Evolutionary conservation across 805 yeast genomes (phyloP).

Genomic region (Torulaspora delbrueckii): DNA sequence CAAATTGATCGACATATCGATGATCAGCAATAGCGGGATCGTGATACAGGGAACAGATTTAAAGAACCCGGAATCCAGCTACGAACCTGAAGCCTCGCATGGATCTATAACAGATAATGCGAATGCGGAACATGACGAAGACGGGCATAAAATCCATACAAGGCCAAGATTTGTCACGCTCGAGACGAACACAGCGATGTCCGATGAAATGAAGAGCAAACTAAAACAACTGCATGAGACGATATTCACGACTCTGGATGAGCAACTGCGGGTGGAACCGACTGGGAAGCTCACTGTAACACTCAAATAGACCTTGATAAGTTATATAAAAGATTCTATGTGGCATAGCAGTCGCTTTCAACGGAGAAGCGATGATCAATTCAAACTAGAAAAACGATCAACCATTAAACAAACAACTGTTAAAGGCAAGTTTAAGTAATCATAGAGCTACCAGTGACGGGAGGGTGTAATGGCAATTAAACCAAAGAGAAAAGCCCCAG

Average conservation of each 20-base stretch:
- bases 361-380: not conserved
- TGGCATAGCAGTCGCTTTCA: not conserved
- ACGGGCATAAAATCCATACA: conserved; percentile 30
- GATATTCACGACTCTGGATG: conserved; percentile 15
- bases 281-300: conserved; percentile 20
- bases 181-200: conserved; percentile 12
- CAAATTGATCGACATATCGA: conserved; percentile 34
- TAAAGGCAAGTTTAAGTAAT: too few species aligned
- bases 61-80: conserved; percentile 1
- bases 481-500: conserved; percentile 21
- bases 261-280: conserved; percentile 17
- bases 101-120: conserved; percentile 34
- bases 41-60: conserved; percentile 27
- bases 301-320: conserved; percentile 3
- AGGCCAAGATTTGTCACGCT: conserved; percentile 7
- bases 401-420: not conserved
- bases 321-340: not conserved
- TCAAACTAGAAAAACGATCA: not conserved
- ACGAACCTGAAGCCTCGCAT: conserved; percentile 23
- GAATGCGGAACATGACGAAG: conserved; percentile 21
- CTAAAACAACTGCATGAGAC: conserved; percentile 13
- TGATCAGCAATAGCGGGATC: conserved; percentile 35
- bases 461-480: not conserved
- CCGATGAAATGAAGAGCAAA: conserved; percentile 9
- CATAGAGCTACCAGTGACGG: not conserved